Evolutionary conservation across 495 filamentous ascomycete species (phyloP).

Genomic region (Trichoderma virens): DNA sequence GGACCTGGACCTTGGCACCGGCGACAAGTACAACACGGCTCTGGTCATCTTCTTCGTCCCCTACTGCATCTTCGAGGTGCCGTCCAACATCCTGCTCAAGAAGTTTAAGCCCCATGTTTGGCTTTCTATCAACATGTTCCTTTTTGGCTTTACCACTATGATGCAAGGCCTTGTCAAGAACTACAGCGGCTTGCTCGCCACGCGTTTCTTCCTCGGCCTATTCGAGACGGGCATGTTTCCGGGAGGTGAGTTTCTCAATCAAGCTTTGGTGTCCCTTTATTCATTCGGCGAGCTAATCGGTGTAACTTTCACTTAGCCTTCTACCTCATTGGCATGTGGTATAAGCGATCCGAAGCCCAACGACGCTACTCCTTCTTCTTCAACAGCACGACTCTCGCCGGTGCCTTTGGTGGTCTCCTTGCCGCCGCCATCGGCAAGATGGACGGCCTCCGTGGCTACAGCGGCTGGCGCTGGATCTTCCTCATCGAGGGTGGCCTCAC

Average conservation of each 20-base stretch:
- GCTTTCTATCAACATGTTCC: conserved; percentile 73
- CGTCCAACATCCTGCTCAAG: conserved; percentile 82
- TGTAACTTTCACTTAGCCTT: conserved; percentile 8
- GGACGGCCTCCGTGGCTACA: conserved; percentile 59
- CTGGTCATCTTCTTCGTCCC: conserved; percentile 90
- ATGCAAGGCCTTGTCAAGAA: conserved; percentile 74
- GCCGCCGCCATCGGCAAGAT: conserved; percentile 81
- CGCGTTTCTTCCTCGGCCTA: conserved; percentile 79
- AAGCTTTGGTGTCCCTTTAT: no score
- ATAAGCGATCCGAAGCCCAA: conserved; percentile 77
- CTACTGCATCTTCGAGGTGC: conserved; percentile 81
- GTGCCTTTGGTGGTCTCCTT: conserved; percentile 79
- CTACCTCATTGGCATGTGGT: conserved; percentile 62
- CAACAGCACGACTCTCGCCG: conserved; percentile 70
- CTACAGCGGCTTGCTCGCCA: conserved; percentile 70
- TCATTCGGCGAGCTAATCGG: neutral
- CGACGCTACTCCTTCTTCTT: conserved; percentile 90
- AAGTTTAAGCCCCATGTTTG: conserved; percentile 73
- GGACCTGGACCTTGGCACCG: conserved; percentile 50
- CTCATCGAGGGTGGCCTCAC: conserved; percentile 70
- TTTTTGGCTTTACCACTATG: conserved; percentile 69
- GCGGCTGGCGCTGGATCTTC: conserved; percentile 83
- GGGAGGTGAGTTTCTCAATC: conserved; percentile 32
- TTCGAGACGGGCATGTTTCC: conserved; percentile 91
- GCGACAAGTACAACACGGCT: conserved; percentile 66